Evolutionary conservation across 345 rosid species (phyloP).

Genomic region (Microthlaspi erraticum): DNA sequence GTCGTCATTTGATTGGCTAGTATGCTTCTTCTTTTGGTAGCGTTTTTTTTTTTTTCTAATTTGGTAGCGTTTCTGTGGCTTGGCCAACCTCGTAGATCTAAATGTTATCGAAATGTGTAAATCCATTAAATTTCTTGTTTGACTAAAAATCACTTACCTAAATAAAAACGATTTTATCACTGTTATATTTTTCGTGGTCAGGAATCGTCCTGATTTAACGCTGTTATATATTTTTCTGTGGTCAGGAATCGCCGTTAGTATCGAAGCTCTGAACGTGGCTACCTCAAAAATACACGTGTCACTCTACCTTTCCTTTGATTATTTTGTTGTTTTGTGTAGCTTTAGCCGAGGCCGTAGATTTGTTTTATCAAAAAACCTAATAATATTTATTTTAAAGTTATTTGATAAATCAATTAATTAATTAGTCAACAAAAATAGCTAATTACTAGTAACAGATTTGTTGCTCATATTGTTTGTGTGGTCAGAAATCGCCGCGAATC

Average conservation of each 20-base stretch:
- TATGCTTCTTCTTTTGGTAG: neutral
- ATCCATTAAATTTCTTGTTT: neutral
- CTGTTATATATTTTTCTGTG: constrained; percentile 27
- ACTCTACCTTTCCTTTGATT: neutral
- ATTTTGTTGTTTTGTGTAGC: neutral
- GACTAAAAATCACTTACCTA: neutral
- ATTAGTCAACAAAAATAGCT: constrained; percentile 11
- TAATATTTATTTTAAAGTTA: neutral
- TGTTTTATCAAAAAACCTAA: neutral
- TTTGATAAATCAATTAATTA: neutral
- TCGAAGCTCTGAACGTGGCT: constrained; percentile 3
- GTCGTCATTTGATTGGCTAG: neutral
- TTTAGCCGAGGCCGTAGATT: neutral
- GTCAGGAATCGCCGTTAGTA: constrained; percentile 26
- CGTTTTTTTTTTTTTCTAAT: too few relatives aligned
- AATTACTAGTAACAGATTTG: neutral
- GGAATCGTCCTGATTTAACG: neutral
- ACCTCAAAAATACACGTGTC: constrained; percentile 1
- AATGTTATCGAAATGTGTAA: neutral
- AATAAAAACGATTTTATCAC: neutral
- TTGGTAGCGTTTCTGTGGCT: constrained; percentile 34
- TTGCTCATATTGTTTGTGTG: constrained; percentile 28
- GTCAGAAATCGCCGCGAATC: constrained; percentile 37
- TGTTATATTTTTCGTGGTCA: constrained; percentile 24
- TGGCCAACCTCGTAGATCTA: constrained; percentile 7